Evolutionary conservation across 1,284 basidiomycete species (phyloP).

Genomic region (Cutaneotrichosporon spelunceum): DNA sequence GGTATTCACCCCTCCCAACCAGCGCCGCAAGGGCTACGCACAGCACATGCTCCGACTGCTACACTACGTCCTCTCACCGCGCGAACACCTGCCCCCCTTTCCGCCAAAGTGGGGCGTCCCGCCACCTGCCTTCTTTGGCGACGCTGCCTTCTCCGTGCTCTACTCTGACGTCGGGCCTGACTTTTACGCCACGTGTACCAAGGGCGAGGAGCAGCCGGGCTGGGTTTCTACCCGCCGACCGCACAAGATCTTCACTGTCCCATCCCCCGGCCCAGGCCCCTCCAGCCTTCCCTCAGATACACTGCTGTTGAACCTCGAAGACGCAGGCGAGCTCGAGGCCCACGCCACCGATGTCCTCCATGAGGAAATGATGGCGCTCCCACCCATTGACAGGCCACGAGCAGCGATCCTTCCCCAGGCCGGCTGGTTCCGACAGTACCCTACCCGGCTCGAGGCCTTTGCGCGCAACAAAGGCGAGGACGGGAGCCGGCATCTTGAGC

Average conservation of each 20-base stretch:
- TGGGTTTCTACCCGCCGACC: slow-evolving; percentile 8
- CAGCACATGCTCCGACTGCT: slow-evolving; percentile 37
- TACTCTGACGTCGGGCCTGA: slow-evolving; percentile 36
- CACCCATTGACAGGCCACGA: not conserved
- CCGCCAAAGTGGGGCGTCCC: slow-evolving; percentile 30
- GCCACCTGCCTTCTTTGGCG: slow-evolving; percentile 19
- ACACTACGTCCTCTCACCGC: slow-evolving; percentile 31
- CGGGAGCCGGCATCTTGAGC: not conserved
- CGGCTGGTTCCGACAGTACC: slow-evolving; percentile 14
- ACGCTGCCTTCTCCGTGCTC: slow-evolving; percentile 32
- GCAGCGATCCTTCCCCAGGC: slow-evolving; percentile 12
- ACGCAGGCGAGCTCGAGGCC: not conserved
- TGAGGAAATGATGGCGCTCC: not conserved
- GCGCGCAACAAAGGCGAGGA: not conserved
- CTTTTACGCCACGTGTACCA: slow-evolving; percentile 34
- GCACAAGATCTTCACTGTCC: slow-evolving; percentile 4
- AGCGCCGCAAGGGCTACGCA: slow-evolving; percentile 38
- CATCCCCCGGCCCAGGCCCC: not conserved
- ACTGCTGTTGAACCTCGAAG: not conserved
- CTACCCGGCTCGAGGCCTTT: slow-evolving; percentile 3
- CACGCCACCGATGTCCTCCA: not conserved
- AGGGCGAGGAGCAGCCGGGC: slow-evolving; percentile 8
- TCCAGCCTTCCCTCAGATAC: not conserved
- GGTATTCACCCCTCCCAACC: slow-evolving; percentile 33
- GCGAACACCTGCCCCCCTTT: slow-evolving; percentile 24